phyloP scores from a whole-genome alignment of 495 filamentous ascomycete species.

The Hypoxylon trugodes region DNA sequence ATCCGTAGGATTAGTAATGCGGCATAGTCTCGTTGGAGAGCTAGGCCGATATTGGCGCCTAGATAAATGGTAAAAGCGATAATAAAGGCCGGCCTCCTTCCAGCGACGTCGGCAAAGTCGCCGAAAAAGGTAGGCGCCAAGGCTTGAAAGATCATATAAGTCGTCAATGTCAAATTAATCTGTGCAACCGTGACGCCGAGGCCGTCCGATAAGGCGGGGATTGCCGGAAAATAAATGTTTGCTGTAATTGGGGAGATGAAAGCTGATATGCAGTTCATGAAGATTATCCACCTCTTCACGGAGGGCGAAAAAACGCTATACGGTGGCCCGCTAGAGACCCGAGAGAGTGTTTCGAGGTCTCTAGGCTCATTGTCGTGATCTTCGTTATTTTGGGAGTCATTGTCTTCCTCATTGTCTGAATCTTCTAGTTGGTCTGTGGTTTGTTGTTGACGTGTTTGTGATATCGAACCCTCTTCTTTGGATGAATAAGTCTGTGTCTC shows the following conservation, averaged over 20 bases:
- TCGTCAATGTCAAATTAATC: slow-evolving; percentile 74
- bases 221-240: slow-evolving; percentile 82
- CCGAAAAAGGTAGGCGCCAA: slow-evolving; percentile 67
- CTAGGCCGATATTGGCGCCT: slow-evolving; percentile 69
- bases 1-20: slow-evolving; percentile 69
- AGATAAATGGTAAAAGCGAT: slow-evolving; percentile 66
- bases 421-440: slow-evolving; percentile 2
- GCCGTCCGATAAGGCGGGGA: slow-evolving; percentile 64
- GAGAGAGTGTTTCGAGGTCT: slow-evolving; percentile 43
- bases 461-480: slow-evolving; percentile 23
- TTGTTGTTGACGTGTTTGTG: slow-evolving; percentile 3
- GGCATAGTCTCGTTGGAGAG: slow-evolving; percentile 66
- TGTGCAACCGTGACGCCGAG: slow-evolving; percentile 65
- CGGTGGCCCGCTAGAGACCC: slow-evolving; percentile 49
- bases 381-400: slow-evolving; percentile 3
- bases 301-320: slow-evolving; percentile 66
- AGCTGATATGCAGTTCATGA: slow-evolving; percentile 69
- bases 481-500: not conserved
- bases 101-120: slow-evolving; percentile 66
- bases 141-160: slow-evolving; percentile 71
- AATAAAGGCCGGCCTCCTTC: slow-evolving; percentile 68
- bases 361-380: slow-evolving; percentile 21
- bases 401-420: slow-evolving; percentile 11
- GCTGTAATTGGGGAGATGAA: slow-evolving; percentile 79
- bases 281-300: slow-evolving; percentile 68